A percentile compares a stretch with the other conserved stretches of the same genome.
Conservation (phyloP, 1,139 yeast species). For the Lizanozyma gosingica region DNA sequence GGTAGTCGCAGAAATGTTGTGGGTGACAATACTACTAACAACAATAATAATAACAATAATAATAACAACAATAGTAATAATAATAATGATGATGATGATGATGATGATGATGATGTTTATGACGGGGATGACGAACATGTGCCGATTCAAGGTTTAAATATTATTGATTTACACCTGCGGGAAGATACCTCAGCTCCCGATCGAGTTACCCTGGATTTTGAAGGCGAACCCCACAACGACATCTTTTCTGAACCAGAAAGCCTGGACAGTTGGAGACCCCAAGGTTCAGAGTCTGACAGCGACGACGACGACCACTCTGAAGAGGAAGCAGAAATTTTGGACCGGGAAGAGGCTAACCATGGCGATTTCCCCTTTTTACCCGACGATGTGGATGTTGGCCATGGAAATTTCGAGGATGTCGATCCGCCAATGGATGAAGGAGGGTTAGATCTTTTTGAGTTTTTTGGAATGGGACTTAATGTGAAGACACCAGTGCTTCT, state of each 20-base stretch:
- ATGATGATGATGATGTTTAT: constrained; percentile 7
- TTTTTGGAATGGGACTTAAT: constrained; percentile 29
- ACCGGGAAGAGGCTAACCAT: constrained; percentile 7
- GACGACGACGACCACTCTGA: constrained; percentile 8
- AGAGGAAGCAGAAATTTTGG: constrained; percentile 9
- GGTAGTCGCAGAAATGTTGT: constrained; percentile 11
- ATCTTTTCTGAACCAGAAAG: constrained; percentile 1
- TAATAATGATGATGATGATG: constrained; percentile 6
- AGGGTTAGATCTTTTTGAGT: constrained; percentile 18
- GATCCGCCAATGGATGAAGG: constrained; percentile 9
- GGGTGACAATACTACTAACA: not conserved
- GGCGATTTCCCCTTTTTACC: constrained; percentile 1
- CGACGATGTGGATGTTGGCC: constrained; percentile 9
- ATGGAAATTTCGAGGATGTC: constrained; percentile 8
- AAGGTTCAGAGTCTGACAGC: constrained; percentile 4
- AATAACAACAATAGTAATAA: constrained; percentile 5
- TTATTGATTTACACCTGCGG: not conserved
- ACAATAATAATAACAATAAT: constrained; percentile 2
- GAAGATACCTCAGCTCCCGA: not conserved
- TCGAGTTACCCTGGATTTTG: too few relatives aligned
- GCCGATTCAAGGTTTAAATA: not conserved
- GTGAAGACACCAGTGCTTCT: constrained; percentile 28
- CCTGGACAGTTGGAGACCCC: constrained; percentile 3
- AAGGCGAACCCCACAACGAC: constrained; percentile 1
- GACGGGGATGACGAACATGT: constrained; percentile 2